Percentiles rank a stretch among this genome's conserved stretches.
These are phyloP conservation scores for Dunaliella salina DNA, from an alignment of 163 green algal species.

Conservation along the genomic window DNA sequence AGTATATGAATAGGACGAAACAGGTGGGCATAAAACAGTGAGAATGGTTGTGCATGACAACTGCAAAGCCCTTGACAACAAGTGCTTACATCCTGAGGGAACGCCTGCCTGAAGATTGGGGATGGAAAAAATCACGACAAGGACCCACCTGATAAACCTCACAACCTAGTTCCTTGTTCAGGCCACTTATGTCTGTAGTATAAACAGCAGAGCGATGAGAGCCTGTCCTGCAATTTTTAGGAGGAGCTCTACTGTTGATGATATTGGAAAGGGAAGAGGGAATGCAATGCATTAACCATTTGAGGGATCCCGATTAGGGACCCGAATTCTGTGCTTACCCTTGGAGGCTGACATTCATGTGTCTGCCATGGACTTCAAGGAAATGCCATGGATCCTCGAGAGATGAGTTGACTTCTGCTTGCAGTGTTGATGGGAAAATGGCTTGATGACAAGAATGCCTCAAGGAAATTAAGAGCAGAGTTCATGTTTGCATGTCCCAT, in stretches of 20 bases:
- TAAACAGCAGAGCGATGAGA: neutral
- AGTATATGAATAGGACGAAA: neutral
- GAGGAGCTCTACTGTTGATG: neutral
- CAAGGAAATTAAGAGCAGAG: neutral
- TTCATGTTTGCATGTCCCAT: too few species aligned
- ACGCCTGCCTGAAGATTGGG: neutral
- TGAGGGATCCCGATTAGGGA: neutral
- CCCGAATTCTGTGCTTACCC: neutral
- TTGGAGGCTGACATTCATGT: neutral
- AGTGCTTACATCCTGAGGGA: too few species aligned
- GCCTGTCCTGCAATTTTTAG: neutral
- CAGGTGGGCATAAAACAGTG: neutral
- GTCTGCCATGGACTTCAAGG: neutral
- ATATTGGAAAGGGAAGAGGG: neutral
- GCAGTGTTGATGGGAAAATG: neutral
- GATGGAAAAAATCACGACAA: neutral
- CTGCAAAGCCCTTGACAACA: too few species aligned
- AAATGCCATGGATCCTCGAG: neutral
- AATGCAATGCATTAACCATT: neutral
- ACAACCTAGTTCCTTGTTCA: neutral
- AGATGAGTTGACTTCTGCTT: neutral
- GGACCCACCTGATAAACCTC: neutral
- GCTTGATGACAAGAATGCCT: neutral
- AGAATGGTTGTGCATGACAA: neutral
- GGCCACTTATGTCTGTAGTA: neutral